Percentiles rank a stretch among this genome's conserved stretches.
These are phyloP conservation scores for Scutellaria barbata DNA, from an alignment of 257 asterid species.

Conservation along the genomic window DNA sequence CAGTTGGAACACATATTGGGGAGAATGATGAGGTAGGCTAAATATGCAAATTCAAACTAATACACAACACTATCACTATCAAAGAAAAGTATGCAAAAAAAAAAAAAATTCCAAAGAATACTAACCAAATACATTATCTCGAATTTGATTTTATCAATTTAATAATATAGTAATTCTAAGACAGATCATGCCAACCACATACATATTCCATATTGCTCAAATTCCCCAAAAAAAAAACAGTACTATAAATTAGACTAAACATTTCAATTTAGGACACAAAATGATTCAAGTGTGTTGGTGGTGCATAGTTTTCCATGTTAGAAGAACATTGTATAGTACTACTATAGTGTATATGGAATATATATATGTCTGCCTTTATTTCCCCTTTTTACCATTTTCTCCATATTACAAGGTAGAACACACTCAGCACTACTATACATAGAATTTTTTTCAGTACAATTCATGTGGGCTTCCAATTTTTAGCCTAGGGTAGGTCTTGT, in stretches of 20 bases:
- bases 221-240: background rate
- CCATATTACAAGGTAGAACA: constrained; percentile 31
- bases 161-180: background rate
- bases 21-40: too few species aligned
- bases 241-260: constrained; percentile 5
- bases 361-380: constrained; percentile 27
- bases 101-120: background rate
- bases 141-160: background rate
- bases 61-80: background rate
- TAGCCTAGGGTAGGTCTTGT: constrained; percentile 40
- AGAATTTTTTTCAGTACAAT: constrained; percentile 12
- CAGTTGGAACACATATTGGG: too few species aligned
- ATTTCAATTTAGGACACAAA: constrained; percentile 4
- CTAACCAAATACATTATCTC: too few species aligned
- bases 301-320: constrained; percentile 24
- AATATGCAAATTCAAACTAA: background rate
- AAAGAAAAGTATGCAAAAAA: background rate
- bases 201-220: background rate
- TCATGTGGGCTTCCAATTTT: constrained; percentile 29
- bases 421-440: constrained; percentile 37
- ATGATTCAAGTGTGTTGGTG: constrained; percentile 17
- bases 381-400: constrained; percentile 34
- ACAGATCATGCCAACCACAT: constrained; percentile 26
- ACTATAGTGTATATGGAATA: constrained; percentile 10
- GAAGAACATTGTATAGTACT: constrained; percentile 25